Conservation (phyloP, 2,329 filamentous ascomycete genomes). For the Colletotrichum sp. region DNA sequence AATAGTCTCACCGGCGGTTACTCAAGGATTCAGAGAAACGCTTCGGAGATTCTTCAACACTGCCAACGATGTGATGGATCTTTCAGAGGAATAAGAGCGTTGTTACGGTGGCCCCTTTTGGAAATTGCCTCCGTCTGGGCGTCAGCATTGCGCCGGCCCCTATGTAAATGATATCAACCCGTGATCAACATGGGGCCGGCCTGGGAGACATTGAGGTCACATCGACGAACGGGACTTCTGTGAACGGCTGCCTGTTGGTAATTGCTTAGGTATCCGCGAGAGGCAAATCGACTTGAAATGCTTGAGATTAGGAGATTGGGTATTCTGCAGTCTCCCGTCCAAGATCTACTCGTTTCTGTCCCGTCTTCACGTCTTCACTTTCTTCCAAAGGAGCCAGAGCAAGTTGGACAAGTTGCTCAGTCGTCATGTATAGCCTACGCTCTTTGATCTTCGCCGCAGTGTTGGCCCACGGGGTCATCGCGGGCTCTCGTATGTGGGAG, state of each 20-base stretch:
- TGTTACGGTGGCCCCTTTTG: not conserved
- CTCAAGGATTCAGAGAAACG: not conserved
- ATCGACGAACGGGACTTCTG: not conserved
- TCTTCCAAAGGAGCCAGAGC: not conserved
- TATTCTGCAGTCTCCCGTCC: not conserved
- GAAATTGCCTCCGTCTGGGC: not conserved
- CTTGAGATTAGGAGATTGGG: not conserved
- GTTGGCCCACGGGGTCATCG: not conserved
- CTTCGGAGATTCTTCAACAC: not conserved
- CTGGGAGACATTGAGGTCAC: not conserved
- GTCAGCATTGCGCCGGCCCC: not conserved
- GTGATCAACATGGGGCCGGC: not conserved
- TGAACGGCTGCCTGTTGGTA: not conserved
- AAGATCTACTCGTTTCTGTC: not conserved
- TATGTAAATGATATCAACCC: not conserved
- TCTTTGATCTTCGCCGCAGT: not conserved
- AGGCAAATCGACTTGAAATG: not conserved
- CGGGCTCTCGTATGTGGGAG: not conserved
- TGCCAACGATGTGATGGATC: not conserved
- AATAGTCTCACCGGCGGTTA: constrained; percentile 22
- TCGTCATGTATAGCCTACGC: not conserved
- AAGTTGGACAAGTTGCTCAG: not conserved
- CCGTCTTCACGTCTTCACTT: not conserved
- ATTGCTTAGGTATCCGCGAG: not conserved
- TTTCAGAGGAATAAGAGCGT: not conserved